Conservation (phyloP, 768 basidiomycete genomes). For the Mycena alexandri region DNA sequence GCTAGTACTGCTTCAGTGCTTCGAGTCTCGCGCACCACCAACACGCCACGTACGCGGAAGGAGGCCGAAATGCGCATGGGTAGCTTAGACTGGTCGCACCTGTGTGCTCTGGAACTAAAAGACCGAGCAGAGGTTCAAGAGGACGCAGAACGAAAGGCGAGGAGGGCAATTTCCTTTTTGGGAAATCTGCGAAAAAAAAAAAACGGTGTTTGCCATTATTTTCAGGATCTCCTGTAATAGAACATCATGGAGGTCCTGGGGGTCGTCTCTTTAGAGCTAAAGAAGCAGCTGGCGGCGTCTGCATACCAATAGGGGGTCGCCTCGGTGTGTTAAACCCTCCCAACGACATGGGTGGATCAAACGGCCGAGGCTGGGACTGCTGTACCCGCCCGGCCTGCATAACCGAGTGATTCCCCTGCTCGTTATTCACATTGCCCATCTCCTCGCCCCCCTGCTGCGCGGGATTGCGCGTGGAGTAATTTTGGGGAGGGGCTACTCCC, state of each 20-base stretch:
- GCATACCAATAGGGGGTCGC: constrained; percentile 19
- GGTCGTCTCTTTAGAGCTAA: constrained; percentile 15
- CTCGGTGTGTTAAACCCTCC: constrained; percentile 24
- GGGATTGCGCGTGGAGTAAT: neutral
- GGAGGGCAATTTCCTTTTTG: too few relatives aligned
- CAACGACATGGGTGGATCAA: constrained; percentile 27
- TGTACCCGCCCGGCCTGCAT: constrained; percentile 12
- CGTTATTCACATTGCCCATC: neutral
- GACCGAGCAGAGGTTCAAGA: too few relatives aligned
- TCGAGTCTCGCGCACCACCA: too few relatives aligned
- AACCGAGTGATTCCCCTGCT: constrained; percentile 21
- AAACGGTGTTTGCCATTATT: too few relatives aligned
- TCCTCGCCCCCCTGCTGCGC: constrained; percentile 1
- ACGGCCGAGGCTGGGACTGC: constrained; percentile 31
- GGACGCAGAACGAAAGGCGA: too few relatives aligned
- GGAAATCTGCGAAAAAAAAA: too few relatives aligned
- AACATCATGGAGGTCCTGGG: constrained; percentile 10
- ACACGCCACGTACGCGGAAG: too few relatives aligned
- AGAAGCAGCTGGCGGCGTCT: constrained; percentile 3
- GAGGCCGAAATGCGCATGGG: too few relatives aligned
- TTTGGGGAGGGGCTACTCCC: constrained; percentile 56
- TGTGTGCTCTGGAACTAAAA: too few relatives aligned
- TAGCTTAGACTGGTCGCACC: too few relatives aligned
- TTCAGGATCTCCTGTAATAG: neutral
- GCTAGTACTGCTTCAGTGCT: too few relatives aligned